Evolutionary conservation across 495 filamentous ascomycete genomes (phyloP).

Genomic region (Endocarpon pusillum): DNA sequence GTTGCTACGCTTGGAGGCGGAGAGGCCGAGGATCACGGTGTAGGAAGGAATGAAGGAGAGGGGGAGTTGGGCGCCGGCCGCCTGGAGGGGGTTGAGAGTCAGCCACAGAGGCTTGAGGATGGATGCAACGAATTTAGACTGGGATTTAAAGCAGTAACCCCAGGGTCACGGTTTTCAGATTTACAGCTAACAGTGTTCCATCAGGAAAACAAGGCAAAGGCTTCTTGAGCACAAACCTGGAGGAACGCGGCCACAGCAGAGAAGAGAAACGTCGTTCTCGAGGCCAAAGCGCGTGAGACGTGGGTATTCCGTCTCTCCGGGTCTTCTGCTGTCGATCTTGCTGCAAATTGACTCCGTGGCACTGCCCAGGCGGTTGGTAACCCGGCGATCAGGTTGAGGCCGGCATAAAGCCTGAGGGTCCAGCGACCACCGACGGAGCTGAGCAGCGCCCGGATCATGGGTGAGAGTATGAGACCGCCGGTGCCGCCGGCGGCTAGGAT

Average conservation of each 20-base stretch:
- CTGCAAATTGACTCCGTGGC: constrained; percentile 18
- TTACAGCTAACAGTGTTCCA: too few relatives aligned
- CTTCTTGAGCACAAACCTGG: constrained; percentile 1
- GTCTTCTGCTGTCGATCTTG: constrained; percentile 2
- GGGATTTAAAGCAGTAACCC: too few relatives aligned
- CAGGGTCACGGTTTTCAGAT: too few relatives aligned
- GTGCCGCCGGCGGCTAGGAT: constrained; percentile 26
- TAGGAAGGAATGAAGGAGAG: constrained; percentile 30
- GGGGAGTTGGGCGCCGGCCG: constrained; percentile 25
- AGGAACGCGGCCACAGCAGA: constrained; percentile 18
- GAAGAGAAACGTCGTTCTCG: constrained; percentile 24
- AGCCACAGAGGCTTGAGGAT: too few relatives aligned
- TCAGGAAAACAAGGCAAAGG: too few relatives aligned
- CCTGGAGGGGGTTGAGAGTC: constrained; percentile 5
- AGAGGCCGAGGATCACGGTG: constrained; percentile 18
- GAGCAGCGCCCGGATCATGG: constrained; percentile 23
- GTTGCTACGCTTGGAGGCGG: constrained; percentile 11
- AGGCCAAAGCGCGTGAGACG: constrained; percentile 22
- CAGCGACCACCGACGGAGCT: constrained; percentile 23
- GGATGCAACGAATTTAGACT: too few relatives aligned
- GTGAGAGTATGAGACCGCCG: constrained; percentile 27
- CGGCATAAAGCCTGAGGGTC: constrained; percentile 25
- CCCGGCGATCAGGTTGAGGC: constrained; percentile 20
- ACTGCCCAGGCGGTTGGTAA: constrained; percentile 24
- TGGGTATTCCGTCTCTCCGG: constrained; percentile 24